Evolutionary conservation across 1,284 basidiomycete species (phyloP).

Genomic region (Fomes fomentarius): DNA sequence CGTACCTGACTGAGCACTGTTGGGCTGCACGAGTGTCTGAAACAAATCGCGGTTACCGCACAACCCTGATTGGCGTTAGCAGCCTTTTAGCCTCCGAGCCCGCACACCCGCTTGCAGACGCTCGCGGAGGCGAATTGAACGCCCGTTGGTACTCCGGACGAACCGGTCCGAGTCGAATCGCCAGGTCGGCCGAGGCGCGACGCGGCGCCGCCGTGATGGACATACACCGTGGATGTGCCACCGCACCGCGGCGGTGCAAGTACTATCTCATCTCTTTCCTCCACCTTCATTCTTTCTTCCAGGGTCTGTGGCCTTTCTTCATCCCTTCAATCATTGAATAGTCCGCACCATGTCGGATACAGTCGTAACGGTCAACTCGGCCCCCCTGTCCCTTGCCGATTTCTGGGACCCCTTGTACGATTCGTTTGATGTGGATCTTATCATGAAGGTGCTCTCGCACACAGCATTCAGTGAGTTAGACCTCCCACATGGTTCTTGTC

Average conservation of each 20-base stretch:
- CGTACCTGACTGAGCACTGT: no score
- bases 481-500: neutral
- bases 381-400: slow-evolving; percentile 9
- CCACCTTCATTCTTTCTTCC: slow-evolving; percentile 1
- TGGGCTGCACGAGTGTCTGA: no score
- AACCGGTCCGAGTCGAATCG: neutral
- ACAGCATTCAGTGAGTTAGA: slow-evolving; percentile 76
- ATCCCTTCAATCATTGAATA: neutral
- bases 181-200: neutral
- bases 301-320: slow-evolving; percentile 1
- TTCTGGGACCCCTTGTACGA: slow-evolving; percentile 46
- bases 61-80: no score
- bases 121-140: no score
- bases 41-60: no score
- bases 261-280: neutral
- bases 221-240: slow-evolving; percentile 3
- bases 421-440: slow-evolving; percentile 69
- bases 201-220: neutral
- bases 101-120: no score
- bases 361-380: slow-evolving; percentile 2
- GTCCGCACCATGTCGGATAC: neutral
- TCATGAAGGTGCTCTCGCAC: slow-evolving; percentile 75
- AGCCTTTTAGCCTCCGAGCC: no score
- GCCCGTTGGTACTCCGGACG: no score
- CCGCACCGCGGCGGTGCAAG: no score